Evolutionary conservation across 352 stramenopile species (phyloP).

Genomic region (Saprolegnia diclina): DNA sequence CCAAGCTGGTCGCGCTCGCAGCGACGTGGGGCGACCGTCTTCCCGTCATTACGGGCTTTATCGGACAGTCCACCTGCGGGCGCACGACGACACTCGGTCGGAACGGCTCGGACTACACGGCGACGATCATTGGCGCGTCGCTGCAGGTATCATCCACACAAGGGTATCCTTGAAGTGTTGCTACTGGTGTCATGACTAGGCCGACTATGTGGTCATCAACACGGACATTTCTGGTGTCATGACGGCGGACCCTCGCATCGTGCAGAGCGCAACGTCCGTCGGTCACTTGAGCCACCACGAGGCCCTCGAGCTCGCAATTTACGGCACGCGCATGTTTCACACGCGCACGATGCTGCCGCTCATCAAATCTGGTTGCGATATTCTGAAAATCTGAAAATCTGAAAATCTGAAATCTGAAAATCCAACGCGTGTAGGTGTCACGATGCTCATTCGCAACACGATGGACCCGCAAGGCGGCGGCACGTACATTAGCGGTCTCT

Average conservation of each 20-base stretch:
- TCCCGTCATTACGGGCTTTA: conserved; percentile 76
- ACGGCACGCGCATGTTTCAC: conserved; percentile 82
- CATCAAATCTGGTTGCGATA: conserved; percentile 43
- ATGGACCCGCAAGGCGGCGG: conserved; percentile 74
- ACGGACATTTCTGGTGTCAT: conserved; percentile 81
- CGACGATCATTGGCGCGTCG: conserved; percentile 65
- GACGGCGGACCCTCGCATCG: conserved; percentile 71
- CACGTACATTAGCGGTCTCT: conserved; percentile 70
- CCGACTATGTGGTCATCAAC: conserved; percentile 82
- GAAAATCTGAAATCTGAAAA: background rate
- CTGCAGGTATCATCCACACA: conserved; percentile 29
- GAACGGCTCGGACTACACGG: conserved; percentile 82
- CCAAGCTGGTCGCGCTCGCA: conserved; percentile 45
- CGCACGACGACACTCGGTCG: conserved; percentile 74
- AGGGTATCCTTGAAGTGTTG: background rate
- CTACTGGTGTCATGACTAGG: conserved; percentile 21
- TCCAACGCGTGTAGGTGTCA: conserved; percentile 35
- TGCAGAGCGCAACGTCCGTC: conserved; percentile 60
- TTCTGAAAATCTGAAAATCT: conserved; percentile 5
- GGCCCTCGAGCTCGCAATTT: conserved; percentile 71
- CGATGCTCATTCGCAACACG: conserved; percentile 81
- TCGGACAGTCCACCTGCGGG: conserved; percentile 48
- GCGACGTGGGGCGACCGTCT: conserved; percentile 42
- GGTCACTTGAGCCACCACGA: conserved; percentile 78
- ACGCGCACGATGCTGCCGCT: conserved; percentile 79